Evolutionary conservation across 2,329 filamentous ascomycete genomes (phyloP).

Genomic region (Xylaria sp.): DNA sequence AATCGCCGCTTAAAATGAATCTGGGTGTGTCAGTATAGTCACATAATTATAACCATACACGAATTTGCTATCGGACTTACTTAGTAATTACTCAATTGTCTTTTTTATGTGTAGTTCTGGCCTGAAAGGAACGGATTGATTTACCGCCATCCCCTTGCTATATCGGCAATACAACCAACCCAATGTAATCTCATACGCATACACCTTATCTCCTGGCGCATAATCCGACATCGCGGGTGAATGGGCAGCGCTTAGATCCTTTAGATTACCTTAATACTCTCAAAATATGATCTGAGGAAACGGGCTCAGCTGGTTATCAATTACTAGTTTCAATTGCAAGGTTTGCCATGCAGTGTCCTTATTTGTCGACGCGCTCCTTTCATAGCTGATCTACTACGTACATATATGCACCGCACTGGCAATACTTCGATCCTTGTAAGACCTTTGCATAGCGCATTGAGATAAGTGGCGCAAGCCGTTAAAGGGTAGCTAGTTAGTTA

Average conservation of each 20-base stretch:
- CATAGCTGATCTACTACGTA: background rate
- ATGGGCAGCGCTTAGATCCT: background rate
- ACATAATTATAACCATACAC: background rate
- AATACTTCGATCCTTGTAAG: background rate
- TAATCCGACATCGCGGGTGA: background rate
- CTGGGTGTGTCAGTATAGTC: background rate
- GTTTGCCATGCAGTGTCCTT: background rate
- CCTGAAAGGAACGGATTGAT: background rate
- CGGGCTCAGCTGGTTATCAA: constrained; percentile 12
- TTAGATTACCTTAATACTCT: constrained; percentile 9
- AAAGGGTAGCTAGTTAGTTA: background rate
- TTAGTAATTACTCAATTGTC: background rate
- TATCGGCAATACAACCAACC: background rate
- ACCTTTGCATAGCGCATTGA: background rate
- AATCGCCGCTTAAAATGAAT: background rate
- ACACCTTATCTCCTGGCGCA: background rate
- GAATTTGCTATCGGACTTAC: background rate
- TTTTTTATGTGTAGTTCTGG: background rate
- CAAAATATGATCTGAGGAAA: constrained; percentile 9
- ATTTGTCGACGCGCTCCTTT: background rate
- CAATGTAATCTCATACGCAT: background rate
- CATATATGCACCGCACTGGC: background rate
- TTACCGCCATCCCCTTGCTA: background rate
- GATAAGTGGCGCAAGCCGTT: constrained; percentile 10
- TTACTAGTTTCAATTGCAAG: background rate